Conservation (phyloP, 2,329 filamentous ascomycete genomes). For the Sporothrix humicola region DNA sequence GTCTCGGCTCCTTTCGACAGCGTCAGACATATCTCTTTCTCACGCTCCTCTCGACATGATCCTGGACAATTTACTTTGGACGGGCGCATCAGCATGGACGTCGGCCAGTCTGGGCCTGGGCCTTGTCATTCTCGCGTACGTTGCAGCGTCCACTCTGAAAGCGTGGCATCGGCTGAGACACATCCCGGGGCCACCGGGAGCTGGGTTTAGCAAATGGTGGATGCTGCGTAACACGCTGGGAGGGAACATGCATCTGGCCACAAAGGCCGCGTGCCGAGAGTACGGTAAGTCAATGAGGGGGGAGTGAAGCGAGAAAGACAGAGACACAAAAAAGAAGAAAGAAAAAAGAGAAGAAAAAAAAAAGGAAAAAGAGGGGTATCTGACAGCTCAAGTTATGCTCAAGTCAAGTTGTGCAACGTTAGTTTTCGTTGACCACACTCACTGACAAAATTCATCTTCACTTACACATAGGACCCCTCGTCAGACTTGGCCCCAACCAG, state of each 20-base stretch:
- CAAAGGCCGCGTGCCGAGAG: conserved; percentile 40
- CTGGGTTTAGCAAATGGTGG: conserved; percentile 42
- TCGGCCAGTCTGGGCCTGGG: conserved; percentile 27
- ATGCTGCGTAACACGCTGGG: conserved; percentile 43
- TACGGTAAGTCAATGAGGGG: conserved; percentile 39
- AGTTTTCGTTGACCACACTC: not conserved
- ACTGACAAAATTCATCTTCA: not conserved
- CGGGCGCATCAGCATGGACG: conserved; percentile 4
- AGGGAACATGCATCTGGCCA: conserved; percentile 41
- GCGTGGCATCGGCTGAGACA: conserved; percentile 41
- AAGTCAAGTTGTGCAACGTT: conserved; percentile 11
- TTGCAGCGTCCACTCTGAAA: conserved; percentile 35
- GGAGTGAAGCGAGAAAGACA: not conserved
- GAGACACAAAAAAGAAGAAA: not conserved
- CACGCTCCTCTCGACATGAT: conserved; percentile 14
- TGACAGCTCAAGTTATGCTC: conserved; percentile 6
- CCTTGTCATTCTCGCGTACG: conserved; percentile 36
- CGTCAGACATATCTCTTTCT: not conserved
- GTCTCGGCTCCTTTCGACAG: not conserved
- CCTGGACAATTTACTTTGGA: conserved; percentile 24
- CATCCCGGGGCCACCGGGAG: conserved; percentile 41
- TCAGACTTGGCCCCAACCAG: conserved; percentile 42
- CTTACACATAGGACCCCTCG: conserved; percentile 38
- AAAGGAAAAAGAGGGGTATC: not conserved
- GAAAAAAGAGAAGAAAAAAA: too few species aligned